phyloP scores from a whole-genome alignment of 2,329 filamentous ascomycete genomes.

The Colletotrichum graminicola region DNA sequence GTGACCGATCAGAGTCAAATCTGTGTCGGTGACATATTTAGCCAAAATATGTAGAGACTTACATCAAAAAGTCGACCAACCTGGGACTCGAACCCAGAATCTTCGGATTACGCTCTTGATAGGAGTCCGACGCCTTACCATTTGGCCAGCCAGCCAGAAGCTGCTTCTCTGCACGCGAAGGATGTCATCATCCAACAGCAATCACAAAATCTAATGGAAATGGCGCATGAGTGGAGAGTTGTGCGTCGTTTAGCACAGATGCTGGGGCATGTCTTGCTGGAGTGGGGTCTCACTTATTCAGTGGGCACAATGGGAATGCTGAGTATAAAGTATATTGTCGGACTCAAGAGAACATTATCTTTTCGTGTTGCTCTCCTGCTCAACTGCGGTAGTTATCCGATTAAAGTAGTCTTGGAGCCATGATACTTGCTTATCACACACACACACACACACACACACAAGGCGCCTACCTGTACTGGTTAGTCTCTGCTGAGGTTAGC shows the following conservation, averaged over 20 bases:
- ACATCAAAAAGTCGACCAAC: conserved; percentile 28
- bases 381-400: accelerated
- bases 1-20: neutral
- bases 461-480: neutral
- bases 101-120: conserved; percentile 25
- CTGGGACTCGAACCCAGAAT: conserved; percentile 42
- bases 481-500: neutral
- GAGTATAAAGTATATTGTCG: neutral
- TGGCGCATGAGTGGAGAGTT: neutral
- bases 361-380: neutral
- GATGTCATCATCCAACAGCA: neutral
- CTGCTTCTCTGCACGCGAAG: accelerated
- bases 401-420: neutral
- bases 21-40: no score
- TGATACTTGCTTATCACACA: neutral
- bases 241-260: neutral
- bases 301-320: neutral
- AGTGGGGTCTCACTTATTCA: neutral
- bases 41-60: no score
- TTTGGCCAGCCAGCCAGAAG: conserved; percentile 34
- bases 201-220: neutral
- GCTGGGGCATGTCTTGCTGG: neutral
- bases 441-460: no score
- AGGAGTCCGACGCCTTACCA: conserved; percentile 42
- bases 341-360: neutral